Percentiles rank a stretch among this genome's conserved stretches.
Evolutionary conservation across 805 yeast genomes (phyloP).

Genomic region (Hyphopichia homilentoma): DNA sequence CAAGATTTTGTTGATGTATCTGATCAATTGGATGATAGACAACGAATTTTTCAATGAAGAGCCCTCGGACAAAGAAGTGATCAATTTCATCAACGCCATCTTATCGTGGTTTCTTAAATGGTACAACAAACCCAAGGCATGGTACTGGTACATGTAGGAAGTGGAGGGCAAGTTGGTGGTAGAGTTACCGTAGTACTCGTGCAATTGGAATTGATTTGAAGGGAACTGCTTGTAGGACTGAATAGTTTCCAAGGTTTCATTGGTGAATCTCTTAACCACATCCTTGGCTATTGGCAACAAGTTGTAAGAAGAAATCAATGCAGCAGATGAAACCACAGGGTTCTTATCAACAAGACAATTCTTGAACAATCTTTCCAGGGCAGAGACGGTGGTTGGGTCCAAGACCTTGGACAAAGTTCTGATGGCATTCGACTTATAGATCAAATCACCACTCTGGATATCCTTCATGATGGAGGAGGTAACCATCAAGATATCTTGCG

Average conservation of each 20-base stretch:
- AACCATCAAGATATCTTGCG: slow-evolving; percentile 94
- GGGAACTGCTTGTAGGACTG: slow-evolving; percentile 56
- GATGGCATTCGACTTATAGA: slow-evolving; percentile 92
- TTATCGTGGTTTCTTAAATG: slow-evolving; percentile 86
- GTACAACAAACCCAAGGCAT: slow-evolving; percentile 88
- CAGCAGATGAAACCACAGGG: slow-evolving; percentile 90
- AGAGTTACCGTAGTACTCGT: slow-evolving; percentile 53
- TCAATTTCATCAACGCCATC: slow-evolving; percentile 89
- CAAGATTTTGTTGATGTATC: slow-evolving; percentile 71
- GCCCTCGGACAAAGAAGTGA: slow-evolving; percentile 67
- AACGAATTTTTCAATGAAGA: slow-evolving; percentile 69
- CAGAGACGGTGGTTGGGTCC: slow-evolving; percentile 86
- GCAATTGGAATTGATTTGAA: slow-evolving; percentile 45
- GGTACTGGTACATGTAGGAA: slow-evolving; percentile 86
- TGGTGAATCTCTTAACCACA: slow-evolving; percentile 89
- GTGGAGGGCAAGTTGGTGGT: slow-evolving; percentile 57
- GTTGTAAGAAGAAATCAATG: slow-evolving; percentile 87
- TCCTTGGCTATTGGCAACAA: slow-evolving; percentile 85
- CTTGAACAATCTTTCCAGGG: slow-evolving; percentile 88
- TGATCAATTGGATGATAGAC: slow-evolving; percentile 80
- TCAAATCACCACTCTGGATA: slow-evolving; percentile 81
- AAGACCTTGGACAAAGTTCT: slow-evolving; percentile 86
- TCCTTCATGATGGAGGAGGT: slow-evolving; percentile 98
- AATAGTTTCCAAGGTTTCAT: slow-evolving; percentile 92
- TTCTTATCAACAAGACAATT: slow-evolving; percentile 89